Evolutionary conservation across 2,329 filamentous ascomycete species (phyloP).

Genomic region (Bipolaris oryzae): DNA sequence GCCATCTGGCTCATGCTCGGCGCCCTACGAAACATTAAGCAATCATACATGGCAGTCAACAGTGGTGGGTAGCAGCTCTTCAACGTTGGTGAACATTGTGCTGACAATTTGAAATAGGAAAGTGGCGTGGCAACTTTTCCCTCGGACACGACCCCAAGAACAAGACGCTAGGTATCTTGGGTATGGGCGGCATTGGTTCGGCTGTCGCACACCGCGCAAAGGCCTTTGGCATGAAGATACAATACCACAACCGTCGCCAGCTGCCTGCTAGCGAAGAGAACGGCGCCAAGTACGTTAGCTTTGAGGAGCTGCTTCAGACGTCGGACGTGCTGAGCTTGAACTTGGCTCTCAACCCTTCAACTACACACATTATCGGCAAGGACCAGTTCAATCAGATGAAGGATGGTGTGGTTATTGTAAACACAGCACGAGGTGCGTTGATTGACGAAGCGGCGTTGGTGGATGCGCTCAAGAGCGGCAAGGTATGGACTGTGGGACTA

Average conservation of each 20-base stretch:
- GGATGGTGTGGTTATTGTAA: slow-evolving; percentile 62
- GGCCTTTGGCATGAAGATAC: slow-evolving; percentile 63
- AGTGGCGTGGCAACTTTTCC: slow-evolving; percentile 54
- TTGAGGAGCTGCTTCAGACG: slow-evolving; percentile 60
- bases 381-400: slow-evolving; percentile 61
- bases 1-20: slow-evolving; percentile 60
- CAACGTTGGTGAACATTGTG: not conserved
- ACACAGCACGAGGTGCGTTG: slow-evolving; percentile 63
- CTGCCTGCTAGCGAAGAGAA: slow-evolving; percentile 50
- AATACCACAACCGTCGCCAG: slow-evolving; percentile 62
- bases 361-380: slow-evolving; percentile 60
- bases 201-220: slow-evolving; percentile 57
- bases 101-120: slow-evolving; percentile 33
- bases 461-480: slow-evolving; percentile 59
- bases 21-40: slow-evolving; percentile 57
- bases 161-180: slow-evolving; percentile 62
- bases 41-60: slow-evolving; percentile 54
- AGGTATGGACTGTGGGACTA: slow-evolving; percentile 61
- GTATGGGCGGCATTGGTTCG: slow-evolving; percentile 65
- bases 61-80: slow-evolving; percentile 41
- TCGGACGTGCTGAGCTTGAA: slow-evolving; percentile 63
- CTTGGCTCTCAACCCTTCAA: slow-evolving; percentile 58
- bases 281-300: slow-evolving; percentile 60
- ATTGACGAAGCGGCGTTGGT: slow-evolving; percentile 64
- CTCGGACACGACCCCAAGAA: slow-evolving; percentile 61